Evolutionary conservation across 106 monocot genomes (phyloP).

Genomic region (Platanthera guangdongensis): DNA sequence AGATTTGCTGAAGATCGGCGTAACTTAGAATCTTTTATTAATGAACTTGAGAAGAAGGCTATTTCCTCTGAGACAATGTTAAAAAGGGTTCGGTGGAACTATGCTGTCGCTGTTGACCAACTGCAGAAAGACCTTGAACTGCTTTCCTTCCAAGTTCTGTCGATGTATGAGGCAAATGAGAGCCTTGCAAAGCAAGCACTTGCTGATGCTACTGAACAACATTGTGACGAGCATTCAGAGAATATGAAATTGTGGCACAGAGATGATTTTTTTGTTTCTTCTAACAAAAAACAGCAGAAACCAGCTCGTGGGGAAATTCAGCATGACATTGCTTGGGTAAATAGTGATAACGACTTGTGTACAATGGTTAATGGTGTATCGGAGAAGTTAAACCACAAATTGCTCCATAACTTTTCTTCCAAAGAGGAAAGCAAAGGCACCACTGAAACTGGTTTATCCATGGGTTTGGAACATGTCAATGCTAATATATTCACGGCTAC

Average conservation of each 20-base stretch:
- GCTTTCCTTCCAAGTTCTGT: slow-evolving; percentile 90
- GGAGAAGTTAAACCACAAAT: slow-evolving; percentile 3
- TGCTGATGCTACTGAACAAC: slow-evolving; percentile 41
- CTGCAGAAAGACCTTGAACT: slow-evolving; percentile 90
- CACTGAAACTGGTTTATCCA: slow-evolving; percentile 10
- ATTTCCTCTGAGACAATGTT: slow-evolving; percentile 65
- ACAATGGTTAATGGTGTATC: slow-evolving; percentile 15
- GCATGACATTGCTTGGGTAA: slow-evolving; percentile 4
- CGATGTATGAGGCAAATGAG: slow-evolving; percentile 92
- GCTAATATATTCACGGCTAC: slow-evolving; percentile 6
- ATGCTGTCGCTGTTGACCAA: slow-evolving; percentile 60
- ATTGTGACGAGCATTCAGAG: slow-evolving; percentile 20
- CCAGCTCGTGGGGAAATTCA: slow-evolving; percentile 13
- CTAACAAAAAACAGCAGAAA: slow-evolving; percentile 9
- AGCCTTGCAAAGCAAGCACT: slow-evolving; percentile 74
- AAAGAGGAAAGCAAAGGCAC: slow-evolving; percentile 11
- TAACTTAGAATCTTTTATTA: slow-evolving; percentile 48
- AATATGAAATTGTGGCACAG: background rate
- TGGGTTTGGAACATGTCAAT: slow-evolving; percentile 3
- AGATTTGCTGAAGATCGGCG: slow-evolving; percentile 56
- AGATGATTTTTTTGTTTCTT: slow-evolving; percentile 1
- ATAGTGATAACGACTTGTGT: slow-evolving; percentile 12
- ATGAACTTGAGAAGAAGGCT: slow-evolving; percentile 73
- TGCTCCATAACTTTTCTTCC: slow-evolving; percentile 5
- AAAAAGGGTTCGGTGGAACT: slow-evolving; percentile 73